phyloP scores from a whole-genome alignment of 345 rosid genomes.

The Eucalyptus marginata region DNA sequence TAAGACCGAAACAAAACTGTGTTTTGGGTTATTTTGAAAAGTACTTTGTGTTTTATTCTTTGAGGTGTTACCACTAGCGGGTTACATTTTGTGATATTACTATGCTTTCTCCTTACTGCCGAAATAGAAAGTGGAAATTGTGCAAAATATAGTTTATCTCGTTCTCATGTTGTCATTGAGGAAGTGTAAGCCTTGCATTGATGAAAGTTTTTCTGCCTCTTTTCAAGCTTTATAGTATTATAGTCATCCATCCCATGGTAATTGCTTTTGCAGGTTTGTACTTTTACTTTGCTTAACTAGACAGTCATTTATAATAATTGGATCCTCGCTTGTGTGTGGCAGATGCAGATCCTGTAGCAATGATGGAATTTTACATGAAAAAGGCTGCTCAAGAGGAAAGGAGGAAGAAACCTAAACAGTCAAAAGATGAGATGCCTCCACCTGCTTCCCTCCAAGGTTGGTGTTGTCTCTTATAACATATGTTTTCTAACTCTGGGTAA shows the following conservation, averaged over 20 bases:
- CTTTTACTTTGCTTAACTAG: background rate
- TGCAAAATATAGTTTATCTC: background rate
- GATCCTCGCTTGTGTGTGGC: background rate
- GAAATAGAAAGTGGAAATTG: background rate
- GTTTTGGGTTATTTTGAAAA: background rate
- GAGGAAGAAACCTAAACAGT: slow-evolving; percentile 81
- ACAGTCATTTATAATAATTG: background rate
- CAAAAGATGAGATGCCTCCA: slow-evolving; percentile 99
- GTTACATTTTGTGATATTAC: background rate
- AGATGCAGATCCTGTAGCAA: slow-evolving; percentile 78
- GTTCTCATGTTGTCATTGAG: background rate
- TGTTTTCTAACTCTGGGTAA: background rate
- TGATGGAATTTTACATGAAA: slow-evolving; percentile 99
- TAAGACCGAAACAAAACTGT: background rate
- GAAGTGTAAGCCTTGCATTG: background rate
- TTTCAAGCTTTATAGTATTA: background rate
- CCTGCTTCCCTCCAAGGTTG: slow-evolving; percentile 90
- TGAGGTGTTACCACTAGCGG: background rate
- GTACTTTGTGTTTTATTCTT: background rate
- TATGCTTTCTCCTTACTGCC: background rate
- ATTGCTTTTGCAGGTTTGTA: background rate
- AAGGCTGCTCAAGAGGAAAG: slow-evolving; percentile 96
- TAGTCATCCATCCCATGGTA: background rate
- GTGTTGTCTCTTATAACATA: background rate
- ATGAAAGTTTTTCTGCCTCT: background rate